Evolutionary conservation across 2,329 filamentous ascomycete species (phyloP).

Genomic region (Rosellinia necatrix): DNA sequence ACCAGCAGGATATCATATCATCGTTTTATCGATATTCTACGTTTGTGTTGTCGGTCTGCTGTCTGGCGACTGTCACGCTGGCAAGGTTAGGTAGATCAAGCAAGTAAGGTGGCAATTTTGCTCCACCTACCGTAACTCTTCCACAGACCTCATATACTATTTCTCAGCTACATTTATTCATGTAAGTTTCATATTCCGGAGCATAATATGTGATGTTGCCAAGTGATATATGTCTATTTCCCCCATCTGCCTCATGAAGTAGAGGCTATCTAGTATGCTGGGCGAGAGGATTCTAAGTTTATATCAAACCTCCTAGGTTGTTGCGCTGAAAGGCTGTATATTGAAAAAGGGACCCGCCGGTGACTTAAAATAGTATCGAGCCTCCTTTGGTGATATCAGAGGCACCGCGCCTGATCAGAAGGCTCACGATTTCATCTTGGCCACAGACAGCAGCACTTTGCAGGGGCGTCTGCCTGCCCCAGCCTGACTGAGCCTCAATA

Average conservation of each 20-base stretch:
- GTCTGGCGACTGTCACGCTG: too few relatives aligned
- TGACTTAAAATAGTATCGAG: slow-evolving; percentile 27
- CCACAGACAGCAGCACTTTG: slow-evolving; percentile 44
- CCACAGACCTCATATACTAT: too few relatives aligned
- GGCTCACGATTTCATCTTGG: slow-evolving; percentile 47
- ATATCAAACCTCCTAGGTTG: neutral
- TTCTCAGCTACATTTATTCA: too few relatives aligned
- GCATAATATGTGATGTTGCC: too few relatives aligned
- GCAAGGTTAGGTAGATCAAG: too few relatives aligned
- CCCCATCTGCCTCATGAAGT: neutral
- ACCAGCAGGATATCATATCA: too few relatives aligned
- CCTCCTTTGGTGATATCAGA: slow-evolving; percentile 23
- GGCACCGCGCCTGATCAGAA: slow-evolving; percentile 46
- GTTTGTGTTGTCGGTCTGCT: too few relatives aligned
- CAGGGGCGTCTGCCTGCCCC: slow-evolving; percentile 40
- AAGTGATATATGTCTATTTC: neutral
- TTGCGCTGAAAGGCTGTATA: neutral
- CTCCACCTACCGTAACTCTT: too few relatives aligned
- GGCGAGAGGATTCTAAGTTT: neutral
- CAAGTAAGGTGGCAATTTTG: too few relatives aligned
- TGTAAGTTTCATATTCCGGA: neutral
- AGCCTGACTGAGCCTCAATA: slow-evolving; percentile 40
- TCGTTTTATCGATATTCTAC: too few relatives aligned
- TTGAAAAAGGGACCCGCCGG: too few relatives aligned
- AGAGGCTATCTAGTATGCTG: neutral